Base-by-base conservation (phyloP, 2,329 filamentous ascomycete genomes). In the Zymoseptoria ardabiliae region DNA sequence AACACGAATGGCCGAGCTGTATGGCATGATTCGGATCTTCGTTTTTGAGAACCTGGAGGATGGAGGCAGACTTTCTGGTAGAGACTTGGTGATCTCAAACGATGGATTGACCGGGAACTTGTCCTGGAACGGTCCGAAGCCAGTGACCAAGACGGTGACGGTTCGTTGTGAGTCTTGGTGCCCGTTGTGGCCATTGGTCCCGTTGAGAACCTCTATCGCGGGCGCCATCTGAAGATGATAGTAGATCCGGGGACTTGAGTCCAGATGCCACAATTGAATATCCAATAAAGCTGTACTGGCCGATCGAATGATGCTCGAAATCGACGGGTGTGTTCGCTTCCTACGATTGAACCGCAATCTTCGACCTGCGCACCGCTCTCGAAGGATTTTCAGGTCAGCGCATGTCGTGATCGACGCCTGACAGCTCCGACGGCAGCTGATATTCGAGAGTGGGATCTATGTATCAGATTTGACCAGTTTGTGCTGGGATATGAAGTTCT, bases 51-150 rank as follows among this genome's bases (percentile, higher is more conserved):
- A 45, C n/a, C 63, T 49, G 53, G 61, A 61, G 55, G 61, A 45
- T 28, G 85, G 82, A 17, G 23, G 22, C 4, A 92, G 81, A 65
- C 82, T 81, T 2, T 81, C 73, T 3, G 90, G 86, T n/a, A 95
- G 82, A 20, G 77, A 78, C 23, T 79, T 80, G 54, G 88, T 85
- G 70, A 96, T 92, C 70, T 92, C 83, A 81, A 85, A 92, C 2
- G 90, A 91, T 8, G 91, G 90, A 71, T 96, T 96, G 61, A 86
- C 77, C 25, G 85, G 83, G 69, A 71, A 72, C 49, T 86, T 86
- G 51, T 86, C 79, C 67, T 87, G 85, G 74, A 95, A 96, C 1
- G 91, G 87, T 13, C 66, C 67, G 51, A 70, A 71, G 2, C 75
- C 75, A 20, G 75, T 80, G n/a, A 81, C 73, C 20, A 80, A 68